Evolutionary conservation across 306 rosid species (phyloP).

Genomic region (Carpinus viminea): DNA sequence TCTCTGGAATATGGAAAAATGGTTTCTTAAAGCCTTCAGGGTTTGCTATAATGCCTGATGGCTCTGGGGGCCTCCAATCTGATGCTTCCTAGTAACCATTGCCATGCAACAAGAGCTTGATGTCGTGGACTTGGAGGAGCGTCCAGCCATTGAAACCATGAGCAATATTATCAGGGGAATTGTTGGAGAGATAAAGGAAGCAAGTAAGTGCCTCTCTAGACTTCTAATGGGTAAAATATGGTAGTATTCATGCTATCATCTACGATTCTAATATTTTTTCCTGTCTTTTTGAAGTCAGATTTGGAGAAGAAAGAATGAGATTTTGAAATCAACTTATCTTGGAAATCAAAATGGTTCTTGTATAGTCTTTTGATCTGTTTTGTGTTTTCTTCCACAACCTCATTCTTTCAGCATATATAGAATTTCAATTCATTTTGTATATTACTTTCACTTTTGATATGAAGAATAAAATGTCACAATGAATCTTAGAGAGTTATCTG

Average conservation of each 20-base stretch:
- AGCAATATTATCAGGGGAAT: slow-evolving; percentile 4
- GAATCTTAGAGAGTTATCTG: too few relatives aligned
- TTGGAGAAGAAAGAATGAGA: not conserved
- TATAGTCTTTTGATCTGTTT: not conserved
- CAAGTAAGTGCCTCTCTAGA: not conserved
- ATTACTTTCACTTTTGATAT: not conserved
- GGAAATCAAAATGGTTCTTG: not conserved
- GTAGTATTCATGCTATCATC: not conserved
- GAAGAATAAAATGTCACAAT: not conserved
- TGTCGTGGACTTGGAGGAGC: slow-evolving; percentile 1
- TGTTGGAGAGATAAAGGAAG: slow-evolving; percentile 7
- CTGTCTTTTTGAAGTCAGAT: not conserved
- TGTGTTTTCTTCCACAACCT: not conserved
- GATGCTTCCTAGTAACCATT: slow-evolving; percentile 25
- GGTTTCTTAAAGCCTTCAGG: slow-evolving; percentile 20
- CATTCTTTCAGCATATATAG: not conserved
- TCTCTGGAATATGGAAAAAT: not conserved
- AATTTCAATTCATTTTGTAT: not conserved
- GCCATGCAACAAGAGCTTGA: slow-evolving; percentile 21
- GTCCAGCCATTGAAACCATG: slow-evolving; percentile 19
- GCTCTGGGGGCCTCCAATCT: slow-evolving; percentile 14
- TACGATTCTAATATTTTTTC: not conserved
- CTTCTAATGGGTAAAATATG: not conserved
- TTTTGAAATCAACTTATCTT: not conserved
- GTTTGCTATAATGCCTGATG: slow-evolving; percentile 32